Conservation (phyloP, 2,329 filamentous ascomycete species). For the Setomelanomma holmii region DNA sequence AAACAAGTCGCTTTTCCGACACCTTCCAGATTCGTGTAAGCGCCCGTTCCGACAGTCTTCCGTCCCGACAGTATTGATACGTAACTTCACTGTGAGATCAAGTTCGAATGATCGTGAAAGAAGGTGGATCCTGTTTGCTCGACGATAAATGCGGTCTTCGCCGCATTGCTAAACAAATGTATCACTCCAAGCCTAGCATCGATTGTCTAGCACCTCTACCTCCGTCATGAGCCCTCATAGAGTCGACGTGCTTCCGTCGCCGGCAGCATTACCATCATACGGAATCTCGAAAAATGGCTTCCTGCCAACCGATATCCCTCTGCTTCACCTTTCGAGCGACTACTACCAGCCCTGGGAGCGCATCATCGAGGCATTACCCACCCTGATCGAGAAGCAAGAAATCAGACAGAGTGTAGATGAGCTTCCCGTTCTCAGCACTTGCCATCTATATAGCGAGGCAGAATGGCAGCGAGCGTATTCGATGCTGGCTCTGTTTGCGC, state of each 20-base stretch:
- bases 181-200: conserved; percentile 3
- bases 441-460: conserved; percentile 74
- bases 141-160: conserved; percentile 27
- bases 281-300: conserved; percentile 82
- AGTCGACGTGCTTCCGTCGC: conserved; percentile 29
- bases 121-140: neutral
- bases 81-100: neutral
- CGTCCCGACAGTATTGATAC: neutral
- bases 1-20: neutral
- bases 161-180: conserved; percentile 13
- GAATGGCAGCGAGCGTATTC: conserved; percentile 86
- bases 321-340: conserved; percentile 75
- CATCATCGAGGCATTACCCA: conserved; percentile 76
- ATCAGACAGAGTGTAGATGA: conserved; percentile 74
- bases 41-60: neutral
- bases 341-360: conserved; percentile 92
- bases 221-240: conserved; percentile 38
- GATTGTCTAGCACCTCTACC: conserved; percentile 7
- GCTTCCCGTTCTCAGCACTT: conserved; percentile 76
- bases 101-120: neutral
- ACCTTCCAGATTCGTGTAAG: neutral
- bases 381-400: conserved; percentile 75
- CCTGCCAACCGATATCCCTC: conserved; percentile 74
- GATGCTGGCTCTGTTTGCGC: conserved; percentile 73
- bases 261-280: conserved; percentile 69